A percentile compares a stretch with the other conserved stretches of the same genome.
Evolutionary conservation across 2,329 filamentous ascomycete species (phyloP).

Genomic region (Colletotrichum siamense): DNA sequence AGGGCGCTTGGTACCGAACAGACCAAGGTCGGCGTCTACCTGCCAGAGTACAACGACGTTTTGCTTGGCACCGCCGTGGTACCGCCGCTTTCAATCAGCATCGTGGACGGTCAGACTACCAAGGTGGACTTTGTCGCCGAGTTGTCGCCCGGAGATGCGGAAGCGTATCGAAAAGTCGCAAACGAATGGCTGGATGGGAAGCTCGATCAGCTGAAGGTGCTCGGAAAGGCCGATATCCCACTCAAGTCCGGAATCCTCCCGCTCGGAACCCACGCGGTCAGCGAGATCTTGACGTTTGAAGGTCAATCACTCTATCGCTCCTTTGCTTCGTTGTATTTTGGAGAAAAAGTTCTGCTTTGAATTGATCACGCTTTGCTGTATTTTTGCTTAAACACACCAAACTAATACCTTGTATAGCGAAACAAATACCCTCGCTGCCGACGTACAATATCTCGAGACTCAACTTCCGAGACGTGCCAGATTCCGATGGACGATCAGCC

Average conservation of each 20-base stretch:
- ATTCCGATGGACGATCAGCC: constrained; percentile 57
- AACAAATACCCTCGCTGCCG: constrained; percentile 78
- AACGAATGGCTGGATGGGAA: constrained; percentile 89
- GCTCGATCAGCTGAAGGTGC: constrained; percentile 72
- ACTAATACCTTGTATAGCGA: constrained; percentile 51
- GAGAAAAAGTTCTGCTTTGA: constrained; percentile 55
- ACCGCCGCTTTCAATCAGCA: constrained; percentile 76
- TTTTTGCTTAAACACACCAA: background rate
- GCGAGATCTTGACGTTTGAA: constrained; percentile 80
- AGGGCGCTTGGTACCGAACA: constrained; percentile 75
- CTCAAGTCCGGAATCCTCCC: constrained; percentile 81
- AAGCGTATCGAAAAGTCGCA: constrained; percentile 79
- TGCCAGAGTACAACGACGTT: constrained; percentile 82
- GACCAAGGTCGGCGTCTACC: constrained; percentile 75
- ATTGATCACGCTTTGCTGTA: constrained; percentile 15
- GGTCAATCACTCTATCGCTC: constrained; percentile 76
- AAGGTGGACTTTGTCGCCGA: constrained; percentile 81
- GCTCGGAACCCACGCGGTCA: constrained; percentile 78
- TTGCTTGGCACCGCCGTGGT: constrained; percentile 79
- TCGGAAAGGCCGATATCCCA: constrained; percentile 74
- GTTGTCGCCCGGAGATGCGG: constrained; percentile 75
- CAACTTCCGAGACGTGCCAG: constrained; percentile 75
- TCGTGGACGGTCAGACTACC: constrained; percentile 80
- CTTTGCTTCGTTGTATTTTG: constrained; percentile 66
- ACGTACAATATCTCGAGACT: constrained; percentile 83